Evolutionary conservation across 2,329 filamentous ascomycete species (phyloP), one percentile per base, ranked within the genome.

Genomic region (Ophiostoma tasmaniense): DNA sequence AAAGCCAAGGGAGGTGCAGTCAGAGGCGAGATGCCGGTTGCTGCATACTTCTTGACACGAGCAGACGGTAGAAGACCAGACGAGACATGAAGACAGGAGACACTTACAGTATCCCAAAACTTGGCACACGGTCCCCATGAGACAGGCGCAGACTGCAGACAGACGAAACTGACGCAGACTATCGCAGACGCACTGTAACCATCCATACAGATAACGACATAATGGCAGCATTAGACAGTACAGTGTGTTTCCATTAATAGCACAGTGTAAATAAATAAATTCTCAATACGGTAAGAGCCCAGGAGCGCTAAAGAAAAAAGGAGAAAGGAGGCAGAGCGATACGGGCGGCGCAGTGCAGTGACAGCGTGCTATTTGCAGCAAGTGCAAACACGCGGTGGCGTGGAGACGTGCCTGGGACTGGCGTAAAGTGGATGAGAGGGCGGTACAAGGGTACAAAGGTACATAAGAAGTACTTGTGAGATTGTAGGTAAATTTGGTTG

Each of bases 121-220:
- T 55, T 55, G 50, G 50, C 50, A 55, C 50, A 55, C 50, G 22
- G 50, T 55, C 50, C 17, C 13, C n/a, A 25, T 55, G 50, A 55
- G 50, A 55, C 50, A 55, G 50, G 50, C 50, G 50, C 50, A 55
- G 50, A 55, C 50, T 22, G 22, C n/a, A 61, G 55, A 61, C 55
- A 17, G 55, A 61, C 55, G 50, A 55, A 55, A 55, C 50, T 55
- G 50, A 61, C 55, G 55, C 55, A 61, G 55, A 25, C 50, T 55
- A 22, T 28, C 55, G 55, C 55, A 61, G 55, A 61, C 25, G 55
- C 55, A 30, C 55, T 61, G 55, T 61, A 61, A 61, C 55, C 55
- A 30, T 61, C 25, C 55, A 61, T 28, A 61, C 25, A 20, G 55
- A 61, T 33, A 33, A 33, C 33, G 33, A 33, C 33, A 6, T 33